phyloP scores from a whole-genome alignment of 2,329 filamentous ascomycete species.

The Fusarium haematococcum region DNA sequence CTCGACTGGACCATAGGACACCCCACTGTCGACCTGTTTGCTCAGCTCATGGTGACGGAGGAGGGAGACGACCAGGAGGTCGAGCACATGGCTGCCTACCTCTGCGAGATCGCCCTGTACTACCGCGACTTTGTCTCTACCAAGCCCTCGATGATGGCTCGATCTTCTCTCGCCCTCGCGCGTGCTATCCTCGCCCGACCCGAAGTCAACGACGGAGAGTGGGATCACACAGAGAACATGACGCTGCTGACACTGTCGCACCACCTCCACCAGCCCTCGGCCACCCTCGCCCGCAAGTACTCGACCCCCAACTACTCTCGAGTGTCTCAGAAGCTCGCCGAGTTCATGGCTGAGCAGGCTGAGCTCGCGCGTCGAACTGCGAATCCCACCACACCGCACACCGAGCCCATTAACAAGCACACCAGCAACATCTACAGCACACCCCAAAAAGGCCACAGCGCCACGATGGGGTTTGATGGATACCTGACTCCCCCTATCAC shows the following conservation, averaged over 20 bases:
- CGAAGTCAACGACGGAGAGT: conserved; percentile 80
- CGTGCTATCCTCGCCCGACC: conserved; percentile 86
- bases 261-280: conserved; percentile 69
- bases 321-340: conserved; percentile 66
- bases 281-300: conserved; percentile 70
- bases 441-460: conserved; percentile 79
- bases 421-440: conserved; percentile 76
- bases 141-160: conserved; percentile 89
- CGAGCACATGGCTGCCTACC: conserved; percentile 94
- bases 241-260: conserved; percentile 71
- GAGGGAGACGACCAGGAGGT: conserved; percentile 84
- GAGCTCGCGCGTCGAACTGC: conserved; percentile 62
- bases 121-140: conserved; percentile 97
- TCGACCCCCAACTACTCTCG: conserved; percentile 64
- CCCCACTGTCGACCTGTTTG: conserved; percentile 94
- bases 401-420: conserved; percentile 63
- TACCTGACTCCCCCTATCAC: conserved; percentile 90
- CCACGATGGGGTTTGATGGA: conserved; percentile 74
- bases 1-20: conserved; percentile 97
- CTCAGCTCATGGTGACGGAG: conserved; percentile 87
- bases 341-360: conserved; percentile 70
- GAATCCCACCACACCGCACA: conserved; percentile 71
- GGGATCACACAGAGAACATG: conserved; percentile 78
- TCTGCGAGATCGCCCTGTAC: conserved; percentile 94
- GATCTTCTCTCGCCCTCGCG: conserved; percentile 86